phyloP scores from a whole-genome alignment of 2,329 filamentous ascomycete species.

The Penicillium sp. region DNA sequence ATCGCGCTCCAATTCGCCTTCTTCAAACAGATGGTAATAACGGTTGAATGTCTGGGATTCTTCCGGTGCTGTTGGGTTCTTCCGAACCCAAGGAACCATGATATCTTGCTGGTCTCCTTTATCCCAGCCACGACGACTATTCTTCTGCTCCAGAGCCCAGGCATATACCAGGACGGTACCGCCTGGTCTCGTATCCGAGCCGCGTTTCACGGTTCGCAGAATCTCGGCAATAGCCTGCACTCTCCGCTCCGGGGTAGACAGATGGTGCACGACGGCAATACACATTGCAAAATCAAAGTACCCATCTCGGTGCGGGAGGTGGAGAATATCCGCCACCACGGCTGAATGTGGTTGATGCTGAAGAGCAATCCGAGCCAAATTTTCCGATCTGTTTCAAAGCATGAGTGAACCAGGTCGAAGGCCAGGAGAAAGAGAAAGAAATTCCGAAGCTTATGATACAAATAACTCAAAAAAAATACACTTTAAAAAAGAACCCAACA shows the following conservation, averaged over 20 bases:
- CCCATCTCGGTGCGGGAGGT: slow-evolving; percentile 70
- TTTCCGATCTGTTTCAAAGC: slow-evolving; percentile 52
- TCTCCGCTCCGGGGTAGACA: slow-evolving; percentile 75
- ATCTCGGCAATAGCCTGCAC: slow-evolving; percentile 71
- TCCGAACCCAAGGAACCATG: slow-evolving; percentile 92
- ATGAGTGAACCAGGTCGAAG: slow-evolving; percentile 6
- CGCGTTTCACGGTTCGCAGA: slow-evolving; percentile 61
- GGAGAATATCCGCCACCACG: slow-evolving; percentile 77
- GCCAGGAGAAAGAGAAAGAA: slow-evolving; percentile 1
- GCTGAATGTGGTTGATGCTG: slow-evolving; percentile 64
- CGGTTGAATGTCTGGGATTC: slow-evolving; percentile 68
- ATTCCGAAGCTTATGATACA: slow-evolving; percentile 7
- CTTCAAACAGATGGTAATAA: slow-evolving; percentile 90
- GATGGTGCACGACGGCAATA: slow-evolving; percentile 91
- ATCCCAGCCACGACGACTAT: slow-evolving; percentile 85
- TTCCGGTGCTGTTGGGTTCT: slow-evolving; percentile 31
- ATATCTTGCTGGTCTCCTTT: slow-evolving; percentile 82
- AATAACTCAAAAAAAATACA: slow-evolving; percentile 5
- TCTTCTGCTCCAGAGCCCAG: slow-evolving; percentile 91
- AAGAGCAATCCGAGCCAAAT: slow-evolving; percentile 59
- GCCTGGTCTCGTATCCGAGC: slow-evolving; percentile 28
- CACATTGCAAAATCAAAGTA: slow-evolving; percentile 86
- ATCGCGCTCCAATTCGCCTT: slow-evolving; percentile 83
- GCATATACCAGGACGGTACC: slow-evolving; percentile 82
- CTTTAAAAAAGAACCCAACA: background rate